These are phyloP conservation scores for Harrya chromipes DNA, from an alignment of 768 basidiomycete genomes.

Conservation along the genomic window DNA sequence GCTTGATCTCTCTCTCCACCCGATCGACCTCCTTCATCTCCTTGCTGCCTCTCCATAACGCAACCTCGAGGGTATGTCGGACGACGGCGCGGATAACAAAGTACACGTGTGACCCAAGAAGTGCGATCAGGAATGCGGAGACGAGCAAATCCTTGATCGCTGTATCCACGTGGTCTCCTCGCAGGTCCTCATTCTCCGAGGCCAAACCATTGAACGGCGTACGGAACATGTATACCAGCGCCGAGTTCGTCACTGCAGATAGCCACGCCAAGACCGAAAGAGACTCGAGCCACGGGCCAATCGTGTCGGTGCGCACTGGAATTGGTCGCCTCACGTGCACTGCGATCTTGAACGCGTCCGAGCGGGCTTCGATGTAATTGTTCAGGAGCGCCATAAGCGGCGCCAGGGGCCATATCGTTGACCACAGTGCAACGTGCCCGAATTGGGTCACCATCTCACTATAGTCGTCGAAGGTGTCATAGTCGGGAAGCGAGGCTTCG, in stretches of 20 bases:
- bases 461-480: constrained; percentile 84
- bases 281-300: constrained; percentile 92
- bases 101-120: constrained; percentile 87
- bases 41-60: constrained; percentile 72
- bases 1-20: constrained; percentile 54
- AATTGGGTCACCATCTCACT: constrained; percentile 97
- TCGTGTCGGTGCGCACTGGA: constrained; percentile 83
- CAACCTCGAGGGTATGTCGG: constrained; percentile 65
- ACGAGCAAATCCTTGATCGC: constrained; percentile 52
- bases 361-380: constrained; percentile 88
- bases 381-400: constrained; percentile 88
- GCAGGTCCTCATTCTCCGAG: not conserved
- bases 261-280: constrained; percentile 89
- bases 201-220: constrained; percentile 33
- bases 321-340: constrained; percentile 81
- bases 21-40: constrained; percentile 60
- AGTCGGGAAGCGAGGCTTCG: constrained; percentile 78
- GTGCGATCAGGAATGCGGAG: constrained; percentile 67
- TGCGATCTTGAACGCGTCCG: constrained; percentile 94
- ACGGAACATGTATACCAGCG: constrained; percentile 88
- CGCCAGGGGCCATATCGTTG: constrained; percentile 90
- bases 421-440: constrained; percentile 91
- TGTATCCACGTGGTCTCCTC: constrained; percentile 21
- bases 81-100: constrained; percentile 60
- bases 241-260: constrained; percentile 81